phyloP scores from a whole-genome alignment of 2,329 filamentous ascomycete genomes.

The Fusarium udum region DNA sequence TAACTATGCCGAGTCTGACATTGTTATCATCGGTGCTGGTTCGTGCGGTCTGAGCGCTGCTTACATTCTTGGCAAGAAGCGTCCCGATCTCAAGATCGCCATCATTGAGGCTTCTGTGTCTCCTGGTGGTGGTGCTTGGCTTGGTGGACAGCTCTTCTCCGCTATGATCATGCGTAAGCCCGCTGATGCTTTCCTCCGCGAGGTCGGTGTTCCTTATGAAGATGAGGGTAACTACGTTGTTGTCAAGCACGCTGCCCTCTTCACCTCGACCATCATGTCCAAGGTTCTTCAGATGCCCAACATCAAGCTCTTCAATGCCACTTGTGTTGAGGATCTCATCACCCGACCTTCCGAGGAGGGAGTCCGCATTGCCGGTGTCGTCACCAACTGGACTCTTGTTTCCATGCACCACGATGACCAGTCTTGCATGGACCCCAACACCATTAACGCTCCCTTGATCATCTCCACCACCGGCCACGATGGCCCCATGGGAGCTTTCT shows the following conservation, averaged over 20 bases:
- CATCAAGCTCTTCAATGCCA: conserved; percentile 96
- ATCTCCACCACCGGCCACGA: conserved; percentile 94
- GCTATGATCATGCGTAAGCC: conserved; percentile 97
- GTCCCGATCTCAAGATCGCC: conserved; percentile 90
- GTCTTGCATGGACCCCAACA: conserved; percentile 97
- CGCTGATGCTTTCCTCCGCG: conserved; percentile 82
- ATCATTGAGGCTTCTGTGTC: conserved; percentile 89
- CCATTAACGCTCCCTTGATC: conserved; percentile 89
- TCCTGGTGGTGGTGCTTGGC: conserved; percentile 89
- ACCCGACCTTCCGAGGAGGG: conserved; percentile 70
- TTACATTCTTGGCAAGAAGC: conserved; percentile 83
- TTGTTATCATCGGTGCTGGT: conserved; percentile 92
- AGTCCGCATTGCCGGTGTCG: conserved; percentile 84
- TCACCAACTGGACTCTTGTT: conserved; percentile 96
- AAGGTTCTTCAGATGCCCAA: conserved; percentile 87
- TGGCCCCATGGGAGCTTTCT: conserved; percentile 90
- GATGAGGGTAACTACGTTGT: conserved; percentile 90
- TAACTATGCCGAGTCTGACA: conserved; percentile 88
- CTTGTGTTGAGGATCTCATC: conserved; percentile 90
- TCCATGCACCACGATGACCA: conserved; percentile 89
- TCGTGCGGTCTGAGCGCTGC: conserved; percentile 87
- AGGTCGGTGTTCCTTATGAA: conserved; percentile 85
- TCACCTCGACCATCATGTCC: conserved; percentile 87
- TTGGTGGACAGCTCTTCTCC: conserved; percentile 92
- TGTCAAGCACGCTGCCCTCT: conserved; percentile 92